phyloP scores from a whole-genome alignment of 2,329 filamentous ascomycete species.

The Acarospora socialis region DNA sequence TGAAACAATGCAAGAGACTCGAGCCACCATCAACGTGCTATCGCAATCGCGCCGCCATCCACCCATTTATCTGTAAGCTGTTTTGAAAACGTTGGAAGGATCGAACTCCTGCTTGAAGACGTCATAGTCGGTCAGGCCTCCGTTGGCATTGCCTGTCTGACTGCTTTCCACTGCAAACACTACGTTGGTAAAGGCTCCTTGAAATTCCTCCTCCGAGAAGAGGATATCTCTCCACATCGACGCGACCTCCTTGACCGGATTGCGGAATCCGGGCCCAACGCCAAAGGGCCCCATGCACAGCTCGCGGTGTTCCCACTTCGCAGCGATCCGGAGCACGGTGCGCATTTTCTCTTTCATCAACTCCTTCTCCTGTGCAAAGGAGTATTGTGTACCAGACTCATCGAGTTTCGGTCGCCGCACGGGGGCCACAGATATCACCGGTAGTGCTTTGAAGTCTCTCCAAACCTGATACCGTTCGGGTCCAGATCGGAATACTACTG shows the following conservation, averaged over 20 bases:
- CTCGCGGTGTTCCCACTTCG: conserved; percentile 24
- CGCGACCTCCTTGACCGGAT: conserved; percentile 29
- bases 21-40: too few relatives aligned
- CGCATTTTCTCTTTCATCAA: conserved; percentile 61
- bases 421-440: conserved; percentile 61
- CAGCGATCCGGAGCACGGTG: conserved; percentile 55
- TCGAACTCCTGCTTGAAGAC: conserved; percentile 22
- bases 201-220: conserved; percentile 29
- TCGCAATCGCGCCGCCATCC: not conserved
- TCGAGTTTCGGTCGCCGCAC: conserved; percentile 61
- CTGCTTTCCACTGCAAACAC: conserved; percentile 31
- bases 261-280: conserved; percentile 30
- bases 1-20: too few relatives aligned
- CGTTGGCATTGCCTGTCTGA: conserved; percentile 20
- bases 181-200: conserved; percentile 29
- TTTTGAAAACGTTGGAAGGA: conserved; percentile 8
- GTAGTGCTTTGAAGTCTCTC: conserved; percentile 40
- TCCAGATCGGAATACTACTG: conserved; percentile 55
- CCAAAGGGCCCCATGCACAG: conserved; percentile 32
- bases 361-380: conserved; percentile 55
- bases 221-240: conserved; percentile 31
- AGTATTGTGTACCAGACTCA: conserved; percentile 52
- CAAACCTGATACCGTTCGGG: conserved; percentile 52
- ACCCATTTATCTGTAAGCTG: conserved; percentile 1
- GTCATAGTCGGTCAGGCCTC: conserved; percentile 23